Percentiles rank a stretch among this genome's conserved stretches.
These are phyloP conservation scores for Hypocrella siamensis DNA, from an alignment of 2,329 filamentous ascomycete species.

Conservation along the genomic window DNA sequence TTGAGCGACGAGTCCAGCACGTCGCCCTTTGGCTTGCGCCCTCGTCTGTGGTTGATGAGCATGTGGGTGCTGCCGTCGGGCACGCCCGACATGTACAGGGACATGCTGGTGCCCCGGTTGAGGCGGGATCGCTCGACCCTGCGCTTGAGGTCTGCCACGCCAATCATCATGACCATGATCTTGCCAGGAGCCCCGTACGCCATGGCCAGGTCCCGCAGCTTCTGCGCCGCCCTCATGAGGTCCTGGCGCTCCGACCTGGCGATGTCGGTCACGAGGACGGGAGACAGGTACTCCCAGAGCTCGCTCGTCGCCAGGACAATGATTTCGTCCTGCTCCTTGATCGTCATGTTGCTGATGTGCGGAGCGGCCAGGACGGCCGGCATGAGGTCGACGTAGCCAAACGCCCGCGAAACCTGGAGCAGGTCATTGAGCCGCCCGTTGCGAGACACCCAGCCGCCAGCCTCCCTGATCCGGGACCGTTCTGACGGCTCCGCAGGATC, in stretches of 20 bases:
- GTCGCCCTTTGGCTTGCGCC: slow-evolving; percentile 45
- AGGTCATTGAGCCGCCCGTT: slow-evolving; percentile 88
- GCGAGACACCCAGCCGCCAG: slow-evolving; percentile 87
- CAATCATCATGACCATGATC: slow-evolving; percentile 98
- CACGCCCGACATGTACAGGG: slow-evolving; percentile 62
- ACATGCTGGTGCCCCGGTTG: slow-evolving; percentile 69
- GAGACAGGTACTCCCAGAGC: slow-evolving; percentile 86
- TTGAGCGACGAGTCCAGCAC: slow-evolving; percentile 77
- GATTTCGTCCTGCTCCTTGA: slow-evolving; percentile 85
- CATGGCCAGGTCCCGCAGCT: slow-evolving; percentile 85
- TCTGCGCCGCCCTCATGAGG: slow-evolving; percentile 88
- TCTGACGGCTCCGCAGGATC: slow-evolving; percentile 79
- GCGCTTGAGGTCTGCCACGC: slow-evolving; percentile 78
- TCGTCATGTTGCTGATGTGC: slow-evolving; percentile 59
- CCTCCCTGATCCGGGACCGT: slow-evolving; percentile 78
- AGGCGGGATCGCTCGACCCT: slow-evolving; percentile 57
- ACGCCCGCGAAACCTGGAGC: slow-evolving; percentile 82
- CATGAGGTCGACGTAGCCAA: slow-evolving; percentile 87
- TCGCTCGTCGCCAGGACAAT: slow-evolving; percentile 83
- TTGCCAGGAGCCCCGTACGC: slow-evolving; percentile 88
- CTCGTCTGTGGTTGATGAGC: slow-evolving; percentile 45
- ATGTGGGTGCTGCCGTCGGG: slow-evolving; percentile 58
- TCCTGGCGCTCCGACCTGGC: slow-evolving; percentile 75
- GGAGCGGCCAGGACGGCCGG: slow-evolving; percentile 87
- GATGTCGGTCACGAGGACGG: slow-evolving; percentile 82